Evolutionary conservation across 208 protist species (phyloP), one percentile per base, ranked within the genome.

Genomic region (Lotmaria passim): DNA sequence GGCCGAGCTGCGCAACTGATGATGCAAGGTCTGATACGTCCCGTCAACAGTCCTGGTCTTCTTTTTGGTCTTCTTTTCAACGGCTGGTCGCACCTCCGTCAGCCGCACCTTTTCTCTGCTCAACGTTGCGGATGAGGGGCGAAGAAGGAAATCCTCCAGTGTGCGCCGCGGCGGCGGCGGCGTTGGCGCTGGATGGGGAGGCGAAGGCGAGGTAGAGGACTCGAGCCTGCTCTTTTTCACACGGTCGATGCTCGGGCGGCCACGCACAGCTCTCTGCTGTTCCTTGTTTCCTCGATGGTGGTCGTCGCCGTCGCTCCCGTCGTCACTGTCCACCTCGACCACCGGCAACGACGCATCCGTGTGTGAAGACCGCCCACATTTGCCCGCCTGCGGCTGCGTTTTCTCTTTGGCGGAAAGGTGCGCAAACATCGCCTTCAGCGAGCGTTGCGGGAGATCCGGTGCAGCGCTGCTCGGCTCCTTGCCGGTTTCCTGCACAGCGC

Each of bases 371-470:
- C 47, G 24, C 7, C 17, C 14, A 4, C 47, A 52, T 7, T 48
- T 21, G 47, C 47, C 41, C 7, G 4, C 11, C 7, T 19, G 15
- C 11, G 15, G 15, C 15, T 15, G 14, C 15, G 3, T 46, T 46
- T 46, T 4, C 3, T 46, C 15, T 7, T 28, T 36, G 11, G 69
- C 69, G 14, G 69, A 57, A 31, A 76, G 43, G 7, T 48, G 26
- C 7, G 71, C 44, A 46, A 76, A 76, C 71, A 76, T 76, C 7
- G 63, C 48, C 19, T 41, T 55, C 36, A 76, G 26, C 19, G 62
- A 66, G 10, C 61, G 63, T 39, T 69, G 71, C 34, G 55, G 10
- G 23, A 36, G 0, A n/a, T 31, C 39, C 5, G 30, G 11, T 10
- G 44, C 39, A 2, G 19, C 59, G 41, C 11, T 17, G 15, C 11